Conservation (phyloP, 768 basidiomycete genomes). For the Boletus vermiculosoides region DNA sequence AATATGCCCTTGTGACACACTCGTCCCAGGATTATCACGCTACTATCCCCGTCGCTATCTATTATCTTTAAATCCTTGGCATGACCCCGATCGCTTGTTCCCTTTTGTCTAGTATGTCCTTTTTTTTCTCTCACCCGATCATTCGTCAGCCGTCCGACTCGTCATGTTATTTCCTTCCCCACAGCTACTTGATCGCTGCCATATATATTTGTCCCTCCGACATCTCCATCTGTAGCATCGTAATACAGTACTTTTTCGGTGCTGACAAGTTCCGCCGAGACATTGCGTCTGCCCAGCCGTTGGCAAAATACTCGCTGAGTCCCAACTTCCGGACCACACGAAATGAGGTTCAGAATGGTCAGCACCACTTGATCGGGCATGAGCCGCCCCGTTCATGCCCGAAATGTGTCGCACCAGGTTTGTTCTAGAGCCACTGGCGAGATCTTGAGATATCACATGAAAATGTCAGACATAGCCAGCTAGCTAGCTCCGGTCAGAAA, state of each 20-base stretch:
- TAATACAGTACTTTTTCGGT: constrained; percentile 13
- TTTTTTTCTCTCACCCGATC: constrained; percentile 25
- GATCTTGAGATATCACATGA: constrained; percentile 27
- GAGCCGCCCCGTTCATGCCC: constrained; percentile 2
- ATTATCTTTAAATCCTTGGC: constrained; percentile 16
- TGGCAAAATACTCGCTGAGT: constrained; percentile 17
- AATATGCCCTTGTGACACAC: constrained; percentile 1
- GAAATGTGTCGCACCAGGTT: background rate
- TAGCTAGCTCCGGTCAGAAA: background rate
- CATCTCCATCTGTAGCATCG: constrained; percentile 15
- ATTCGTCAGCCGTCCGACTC: constrained; percentile 13
- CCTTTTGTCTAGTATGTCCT: constrained; percentile 17
- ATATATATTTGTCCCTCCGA: constrained; percentile 12
- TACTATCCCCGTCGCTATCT: constrained; percentile 16
- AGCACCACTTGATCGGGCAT: constrained; percentile 14
- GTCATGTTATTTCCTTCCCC: constrained; percentile 4
- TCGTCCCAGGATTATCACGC: constrained; percentile 8
- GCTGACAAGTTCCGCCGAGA: constrained; percentile 23
- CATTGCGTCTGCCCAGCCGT: constrained; percentile 3
- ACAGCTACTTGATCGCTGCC: constrained; percentile 26
- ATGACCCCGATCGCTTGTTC: constrained; percentile 20
- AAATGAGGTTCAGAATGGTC: constrained; percentile 10
- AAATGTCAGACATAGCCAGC: background rate
- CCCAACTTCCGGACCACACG: constrained; percentile 9
- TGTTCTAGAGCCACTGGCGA: background rate